Evolutionary conservation across 805 yeast genomes (phyloP), one percentile per base, ranked within the genome.

Genomic region (Kluyveromyces wickerhamii): DNA sequence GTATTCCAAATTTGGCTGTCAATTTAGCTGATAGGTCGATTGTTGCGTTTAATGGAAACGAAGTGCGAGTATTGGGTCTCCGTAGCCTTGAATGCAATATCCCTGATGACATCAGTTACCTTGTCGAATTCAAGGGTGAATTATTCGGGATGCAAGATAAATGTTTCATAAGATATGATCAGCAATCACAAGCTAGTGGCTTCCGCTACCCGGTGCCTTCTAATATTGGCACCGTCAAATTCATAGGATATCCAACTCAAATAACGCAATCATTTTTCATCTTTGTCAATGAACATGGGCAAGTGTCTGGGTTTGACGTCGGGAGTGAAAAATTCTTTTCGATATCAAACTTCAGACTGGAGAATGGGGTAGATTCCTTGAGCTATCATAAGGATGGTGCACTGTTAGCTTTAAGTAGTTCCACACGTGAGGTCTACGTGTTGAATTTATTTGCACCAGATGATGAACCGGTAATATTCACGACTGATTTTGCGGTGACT

Each of bases 311-410:
- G 3, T 17, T 22, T 9, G 18, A 38, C 29, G n/a, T 17, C 12
- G 22, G 19, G 10, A 13, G 15, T 9, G 32, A 36, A 7, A 15
- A 24, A 12, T 26, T 32, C 21, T 29, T 29, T 9, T 5, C 28
- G 11, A 20, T 33, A 6, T 32, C 36, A 8, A 21, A 21, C 7
- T 21, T 21, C 15, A 20, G 12, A 12, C 18, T 26, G 22, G 15
- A 19, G 9, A 27, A 27, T 11, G n/a, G 23, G 5, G 21, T 37
- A 7, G 10, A 32, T 2, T 18, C 15, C 11, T 23, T 32, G 12
- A 26, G 26, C 21, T 30, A 30, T 21, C 70, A 65, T 39, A 59
- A 55, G 25, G 70, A 65, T 43, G 69, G 69, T 4, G 31, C 54
- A 3, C 33, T 64, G 15, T 28, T 63, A 7, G 63, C 64, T 5